phyloP scores from a whole-genome alignment of 1,139 yeast genomes.

The Saccharomyces hybrid region DNA sequence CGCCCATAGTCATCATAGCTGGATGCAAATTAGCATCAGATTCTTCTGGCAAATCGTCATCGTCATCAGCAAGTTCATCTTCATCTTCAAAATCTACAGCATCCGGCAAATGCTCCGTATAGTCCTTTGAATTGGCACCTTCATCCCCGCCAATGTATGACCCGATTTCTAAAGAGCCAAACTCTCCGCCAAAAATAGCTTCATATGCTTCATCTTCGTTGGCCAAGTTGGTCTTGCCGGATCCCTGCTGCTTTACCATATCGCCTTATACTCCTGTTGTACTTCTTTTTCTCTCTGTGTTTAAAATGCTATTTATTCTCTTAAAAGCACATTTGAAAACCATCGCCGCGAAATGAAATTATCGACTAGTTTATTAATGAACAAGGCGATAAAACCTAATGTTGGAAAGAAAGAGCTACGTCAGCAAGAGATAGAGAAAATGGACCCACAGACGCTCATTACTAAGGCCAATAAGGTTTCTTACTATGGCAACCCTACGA shows the following conservation, averaged over 20 bases:
- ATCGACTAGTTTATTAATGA: neutral
- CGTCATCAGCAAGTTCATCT: constrained; percentile 83
- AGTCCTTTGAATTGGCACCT: constrained; percentile 12
- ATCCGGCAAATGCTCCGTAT: constrained; percentile 69
- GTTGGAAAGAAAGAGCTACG: neutral
- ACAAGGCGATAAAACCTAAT: neutral
- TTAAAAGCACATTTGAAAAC: neutral
- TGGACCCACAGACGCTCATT: constrained; percentile 18
- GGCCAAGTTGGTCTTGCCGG: constrained; percentile 12
- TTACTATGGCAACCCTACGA: constrained; percentile 10
- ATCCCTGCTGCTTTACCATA: constrained; percentile 1
- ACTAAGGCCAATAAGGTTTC: constrained; percentile 19
- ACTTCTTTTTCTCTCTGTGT: neutral
- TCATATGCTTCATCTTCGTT: constrained; percentile 35
- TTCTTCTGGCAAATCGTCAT: constrained; percentile 35
- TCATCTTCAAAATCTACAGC: constrained; percentile 95
- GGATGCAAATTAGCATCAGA: constrained; percentile 32
- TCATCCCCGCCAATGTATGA: constrained; percentile 26
- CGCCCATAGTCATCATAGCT: constrained; percentile 17
- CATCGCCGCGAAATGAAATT: neutral
- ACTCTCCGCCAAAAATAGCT: constrained; percentile 33
- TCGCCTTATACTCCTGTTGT: neutral
- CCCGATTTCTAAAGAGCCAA: constrained; percentile 33
- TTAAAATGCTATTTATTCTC: neutral
- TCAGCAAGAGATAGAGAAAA: constrained; percentile 1